These are phyloP conservation scores for Ophiostoma piceae DNA, from an alignment of 2,329 filamentous ascomycete genomes.

Conservation along the genomic window DNA sequence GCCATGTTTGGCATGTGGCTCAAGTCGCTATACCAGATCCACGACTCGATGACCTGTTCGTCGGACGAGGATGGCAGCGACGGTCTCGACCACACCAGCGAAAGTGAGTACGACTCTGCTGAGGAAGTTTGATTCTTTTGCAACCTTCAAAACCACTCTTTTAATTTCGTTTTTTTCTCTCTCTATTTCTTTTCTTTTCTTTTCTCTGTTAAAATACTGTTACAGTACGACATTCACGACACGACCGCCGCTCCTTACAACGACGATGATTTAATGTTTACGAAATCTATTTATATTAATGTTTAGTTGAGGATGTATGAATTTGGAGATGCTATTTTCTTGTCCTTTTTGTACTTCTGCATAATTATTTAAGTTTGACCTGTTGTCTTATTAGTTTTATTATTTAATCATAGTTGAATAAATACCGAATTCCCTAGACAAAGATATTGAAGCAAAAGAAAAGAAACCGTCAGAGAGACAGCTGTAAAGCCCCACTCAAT, in stretches of 20 bases:
- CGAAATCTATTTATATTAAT: neutral
- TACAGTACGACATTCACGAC: neutral
- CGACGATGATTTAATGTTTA: slow-evolving; percentile 9
- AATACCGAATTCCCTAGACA: neutral
- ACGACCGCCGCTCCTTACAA: neutral
- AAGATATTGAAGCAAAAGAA: neutral
- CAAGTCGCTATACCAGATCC: slow-evolving; percentile 44
- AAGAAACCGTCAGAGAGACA: neutral
- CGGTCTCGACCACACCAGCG: slow-evolving; percentile 29
- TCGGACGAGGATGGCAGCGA: slow-evolving; percentile 27
- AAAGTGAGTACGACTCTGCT: slow-evolving; percentile 35
- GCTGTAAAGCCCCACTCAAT: neutral
- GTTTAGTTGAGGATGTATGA: neutral
- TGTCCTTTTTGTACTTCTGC: neutral
- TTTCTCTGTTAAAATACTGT: neutral
- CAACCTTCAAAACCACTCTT: neutral
- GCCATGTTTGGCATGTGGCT: slow-evolving; percentile 50
- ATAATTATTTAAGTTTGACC: neutral
- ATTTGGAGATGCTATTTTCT: neutral
- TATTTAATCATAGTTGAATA: no score
- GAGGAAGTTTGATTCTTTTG: neutral
- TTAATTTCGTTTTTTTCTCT: neutral
- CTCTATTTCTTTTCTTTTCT: neutral
- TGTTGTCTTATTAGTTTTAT: no score
- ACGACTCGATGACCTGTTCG: slow-evolving; percentile 36